Percentiles rank a stretch among this genome's conserved stretches.
phyloP scores from a whole-genome alignment of 23 red algal genomes.

The Gracilaria domingensis region DNA sequence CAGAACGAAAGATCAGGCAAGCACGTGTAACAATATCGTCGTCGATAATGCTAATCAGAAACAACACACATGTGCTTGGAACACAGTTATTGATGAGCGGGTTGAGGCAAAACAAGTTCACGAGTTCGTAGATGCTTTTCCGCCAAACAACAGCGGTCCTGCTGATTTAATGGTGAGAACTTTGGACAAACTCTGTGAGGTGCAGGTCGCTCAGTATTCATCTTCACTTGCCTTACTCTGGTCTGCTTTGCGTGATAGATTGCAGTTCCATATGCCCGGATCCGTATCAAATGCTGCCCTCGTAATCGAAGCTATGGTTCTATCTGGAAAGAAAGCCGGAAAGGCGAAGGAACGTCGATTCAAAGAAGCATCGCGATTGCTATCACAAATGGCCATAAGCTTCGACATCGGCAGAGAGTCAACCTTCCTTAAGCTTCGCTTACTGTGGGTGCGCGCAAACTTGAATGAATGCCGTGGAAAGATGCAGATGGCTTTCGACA shows the following conservation, averaged over 20 bases:
- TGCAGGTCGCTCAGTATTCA: conserved; percentile 62
- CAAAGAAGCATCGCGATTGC: conserved; percentile 47
- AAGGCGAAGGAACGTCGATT: conserved; percentile 67
- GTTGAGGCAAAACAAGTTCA: conserved; percentile 38
- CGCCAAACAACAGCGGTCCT: conserved; percentile 57
- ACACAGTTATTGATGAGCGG: conserved; percentile 35
- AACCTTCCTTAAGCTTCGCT: conserved; percentile 35
- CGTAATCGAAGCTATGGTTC: conserved; percentile 47
- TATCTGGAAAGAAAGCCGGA: conserved; percentile 68
- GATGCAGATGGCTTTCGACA: conserved; percentile 56
- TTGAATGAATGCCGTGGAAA: conserved; percentile 53
- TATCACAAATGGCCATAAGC: conserved; percentile 38
- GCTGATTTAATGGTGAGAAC: conserved; percentile 68
- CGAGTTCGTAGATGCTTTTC: conserved; percentile 18
- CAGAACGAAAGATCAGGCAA: neutral
- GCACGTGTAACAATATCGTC: neutral
- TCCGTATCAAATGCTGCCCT: conserved; percentile 30
- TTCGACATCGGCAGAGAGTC: conserved; percentile 30
- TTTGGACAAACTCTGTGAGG: conserved; percentile 28
- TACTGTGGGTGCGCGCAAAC: conserved; percentile 47
- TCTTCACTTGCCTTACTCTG: conserved; percentile 65
- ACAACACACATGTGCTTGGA: conserved; percentile 30
- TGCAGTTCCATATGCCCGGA: conserved; percentile 46
- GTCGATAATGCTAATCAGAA: neutral
- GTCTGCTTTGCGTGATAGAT: conserved; percentile 38